Percentiles rank a stretch among this genome's conserved stretches.
Conservation (phyloP, 305 asterid species). For the Caryopteris hybrid region DNA sequence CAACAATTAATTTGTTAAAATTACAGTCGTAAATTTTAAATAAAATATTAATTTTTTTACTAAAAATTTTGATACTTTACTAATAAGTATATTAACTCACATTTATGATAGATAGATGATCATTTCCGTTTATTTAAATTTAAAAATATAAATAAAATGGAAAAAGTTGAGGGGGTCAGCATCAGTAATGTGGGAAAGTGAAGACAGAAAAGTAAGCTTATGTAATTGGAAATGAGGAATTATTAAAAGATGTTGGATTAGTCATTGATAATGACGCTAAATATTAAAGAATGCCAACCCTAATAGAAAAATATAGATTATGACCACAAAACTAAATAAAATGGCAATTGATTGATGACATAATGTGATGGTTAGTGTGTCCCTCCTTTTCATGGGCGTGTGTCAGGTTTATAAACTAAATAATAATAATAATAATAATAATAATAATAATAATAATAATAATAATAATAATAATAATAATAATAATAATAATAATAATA, state of each 20-base stretch:
- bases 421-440: background rate
- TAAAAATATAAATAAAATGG: background rate
- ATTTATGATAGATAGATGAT: no score
- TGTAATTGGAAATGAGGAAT: constrained; percentile 18
- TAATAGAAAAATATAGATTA: no score
- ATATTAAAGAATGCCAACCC: constrained; percentile 15
- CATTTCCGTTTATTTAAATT: no score
- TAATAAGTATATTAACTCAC: no score
- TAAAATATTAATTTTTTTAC: no score
- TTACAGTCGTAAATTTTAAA: no score
- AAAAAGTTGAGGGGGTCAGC: background rate
- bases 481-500: no score
- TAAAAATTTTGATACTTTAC: no score
- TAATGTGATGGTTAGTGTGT: constrained; percentile 20
- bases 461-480: no score
- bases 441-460: no score
- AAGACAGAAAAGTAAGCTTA: constrained; percentile 25
- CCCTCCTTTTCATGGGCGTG: constrained; percentile 35
- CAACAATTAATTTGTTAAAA: no score
- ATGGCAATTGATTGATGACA: background rate
- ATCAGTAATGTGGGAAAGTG: background rate
- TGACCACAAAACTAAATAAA: no score
- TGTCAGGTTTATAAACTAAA: constrained; percentile 21
- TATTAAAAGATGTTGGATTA: constrained; percentile 20
- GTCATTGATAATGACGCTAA: constrained; percentile 31